Conservation (phyloP, 2,329 filamentous ascomycete genomes). For the Tolypocladium pustulatum region DNA sequence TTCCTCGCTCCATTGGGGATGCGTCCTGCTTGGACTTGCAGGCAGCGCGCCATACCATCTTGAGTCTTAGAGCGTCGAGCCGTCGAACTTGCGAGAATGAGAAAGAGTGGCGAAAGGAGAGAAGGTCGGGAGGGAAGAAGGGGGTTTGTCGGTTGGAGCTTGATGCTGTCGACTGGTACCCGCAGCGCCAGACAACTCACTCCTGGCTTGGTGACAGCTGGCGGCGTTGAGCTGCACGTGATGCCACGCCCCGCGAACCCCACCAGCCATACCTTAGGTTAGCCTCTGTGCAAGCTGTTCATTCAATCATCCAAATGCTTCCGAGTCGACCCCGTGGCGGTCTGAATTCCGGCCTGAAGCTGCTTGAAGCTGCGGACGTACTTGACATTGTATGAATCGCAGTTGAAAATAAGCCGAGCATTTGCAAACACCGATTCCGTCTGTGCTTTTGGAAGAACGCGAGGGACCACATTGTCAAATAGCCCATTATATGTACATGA, state of each 20-base stretch:
- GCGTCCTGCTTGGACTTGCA: neutral
- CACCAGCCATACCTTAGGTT: no score
- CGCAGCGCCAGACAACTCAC: neutral
- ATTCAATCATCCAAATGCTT: no score
- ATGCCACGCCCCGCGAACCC: neutral
- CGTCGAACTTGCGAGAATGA: neutral
- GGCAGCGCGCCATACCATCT: conserved; percentile 7
- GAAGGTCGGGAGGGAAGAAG: neutral
- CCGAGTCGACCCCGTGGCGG: neutral
- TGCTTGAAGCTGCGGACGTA: no score
- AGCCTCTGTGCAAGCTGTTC: no score
- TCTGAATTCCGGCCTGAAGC: no score
- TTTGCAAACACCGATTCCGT: no score
- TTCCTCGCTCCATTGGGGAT: neutral
- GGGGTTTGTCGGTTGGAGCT: neutral
- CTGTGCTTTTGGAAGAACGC: no score
- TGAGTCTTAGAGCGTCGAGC: neutral
- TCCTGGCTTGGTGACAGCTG: conserved; percentile 5
- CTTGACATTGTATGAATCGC: no score
- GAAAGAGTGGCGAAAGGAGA: neutral
- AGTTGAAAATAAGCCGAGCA: no score
- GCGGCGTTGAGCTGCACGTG: conserved; percentile 5
- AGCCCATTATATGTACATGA: no score
- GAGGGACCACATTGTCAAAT: no score
- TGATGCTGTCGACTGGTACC: neutral